A percentile compares a stretch with the other conserved stretches of the same genome.
These are phyloP conservation scores for Leccinum solheimii DNA, from an alignment of 1,284 basidiomycete species.

Conservation along the genomic window DNA sequence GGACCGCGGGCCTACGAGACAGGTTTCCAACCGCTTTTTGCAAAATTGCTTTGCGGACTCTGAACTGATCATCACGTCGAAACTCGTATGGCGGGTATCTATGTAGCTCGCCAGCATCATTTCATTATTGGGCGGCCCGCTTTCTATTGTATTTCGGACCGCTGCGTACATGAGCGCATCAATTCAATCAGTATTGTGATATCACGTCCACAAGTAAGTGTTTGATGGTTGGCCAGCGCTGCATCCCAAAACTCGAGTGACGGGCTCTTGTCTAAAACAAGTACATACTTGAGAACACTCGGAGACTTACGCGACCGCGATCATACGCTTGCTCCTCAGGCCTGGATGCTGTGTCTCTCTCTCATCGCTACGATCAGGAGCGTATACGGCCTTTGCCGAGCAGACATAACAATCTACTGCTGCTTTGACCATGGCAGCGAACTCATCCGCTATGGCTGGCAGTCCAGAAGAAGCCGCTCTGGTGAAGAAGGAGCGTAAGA, in stretches of 20 bases:
- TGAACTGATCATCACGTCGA: neutral
- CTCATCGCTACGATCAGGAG: neutral
- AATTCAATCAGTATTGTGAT: neutral
- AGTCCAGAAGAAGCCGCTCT: constrained; percentile 9
- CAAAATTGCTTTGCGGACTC: neutral
- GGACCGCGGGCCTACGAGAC: neutral
- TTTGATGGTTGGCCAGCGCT: neutral
- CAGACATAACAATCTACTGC: neutral
- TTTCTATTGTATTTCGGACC: neutral
- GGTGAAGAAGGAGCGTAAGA: constrained; percentile 36
- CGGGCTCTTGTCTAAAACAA: neutral
- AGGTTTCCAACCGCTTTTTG: neutral
- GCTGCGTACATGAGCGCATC: neutral
- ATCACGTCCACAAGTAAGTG: neutral
- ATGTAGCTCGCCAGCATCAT: neutral
- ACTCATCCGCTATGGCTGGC: constrained; percentile 7
- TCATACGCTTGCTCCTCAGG: neutral
- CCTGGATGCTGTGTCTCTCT: neutral
- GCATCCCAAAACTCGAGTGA: neutral
- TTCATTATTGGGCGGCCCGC: neutral
- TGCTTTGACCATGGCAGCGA: neutral
- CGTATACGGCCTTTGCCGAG: constrained; percentile 14
- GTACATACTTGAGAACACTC: neutral
- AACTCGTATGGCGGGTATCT: neutral
- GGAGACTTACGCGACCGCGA: neutral